These are phyloP conservation scores for Suillus ampliporus DNA, from an alignment of 768 basidiomycete species.

Conservation along the genomic window DNA sequence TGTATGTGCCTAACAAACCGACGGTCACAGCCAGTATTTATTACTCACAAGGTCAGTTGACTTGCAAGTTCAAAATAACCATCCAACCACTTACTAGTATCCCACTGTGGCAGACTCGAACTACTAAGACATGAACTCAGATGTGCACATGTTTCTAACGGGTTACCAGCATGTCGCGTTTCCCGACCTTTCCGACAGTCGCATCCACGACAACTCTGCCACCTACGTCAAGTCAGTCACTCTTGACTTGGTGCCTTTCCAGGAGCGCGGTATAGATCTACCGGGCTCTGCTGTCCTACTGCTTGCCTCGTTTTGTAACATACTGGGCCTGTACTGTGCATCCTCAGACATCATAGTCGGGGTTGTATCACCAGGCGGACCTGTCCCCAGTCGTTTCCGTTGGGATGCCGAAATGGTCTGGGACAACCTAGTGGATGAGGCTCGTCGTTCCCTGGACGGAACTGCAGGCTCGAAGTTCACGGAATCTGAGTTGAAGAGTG, in stretches of 20 bases:
- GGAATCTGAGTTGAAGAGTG: background rate
- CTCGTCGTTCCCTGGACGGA: constrained; percentile 15
- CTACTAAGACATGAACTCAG: background rate
- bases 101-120: background rate
- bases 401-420: constrained; percentile 28
- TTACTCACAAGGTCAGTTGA: background rate
- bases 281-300: constrained; percentile 17
- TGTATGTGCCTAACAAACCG: too few relatives aligned
- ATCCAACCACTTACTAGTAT: background rate
- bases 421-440: constrained; percentile 17
- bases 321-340: constrained; percentile 31
- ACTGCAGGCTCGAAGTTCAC: background rate
- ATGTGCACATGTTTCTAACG: background rate
- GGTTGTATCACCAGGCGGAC: constrained; percentile 6
- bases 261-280: constrained; percentile 11
- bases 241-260: background rate
- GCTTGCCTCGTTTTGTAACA: constrained; percentile 26
- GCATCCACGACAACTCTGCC: constrained; percentile 1
- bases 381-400: constrained; percentile 18
- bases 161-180: constrained; percentile 19
- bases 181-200: constrained; percentile 28
- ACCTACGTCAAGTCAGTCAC: background rate
- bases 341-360: constrained; percentile 27
- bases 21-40: too few relatives aligned
- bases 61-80: background rate